These are phyloP conservation scores for Xylariaceae sp. DNA, from an alignment of 2,329 filamentous ascomycete genomes.

Conservation along the genomic window DNA sequence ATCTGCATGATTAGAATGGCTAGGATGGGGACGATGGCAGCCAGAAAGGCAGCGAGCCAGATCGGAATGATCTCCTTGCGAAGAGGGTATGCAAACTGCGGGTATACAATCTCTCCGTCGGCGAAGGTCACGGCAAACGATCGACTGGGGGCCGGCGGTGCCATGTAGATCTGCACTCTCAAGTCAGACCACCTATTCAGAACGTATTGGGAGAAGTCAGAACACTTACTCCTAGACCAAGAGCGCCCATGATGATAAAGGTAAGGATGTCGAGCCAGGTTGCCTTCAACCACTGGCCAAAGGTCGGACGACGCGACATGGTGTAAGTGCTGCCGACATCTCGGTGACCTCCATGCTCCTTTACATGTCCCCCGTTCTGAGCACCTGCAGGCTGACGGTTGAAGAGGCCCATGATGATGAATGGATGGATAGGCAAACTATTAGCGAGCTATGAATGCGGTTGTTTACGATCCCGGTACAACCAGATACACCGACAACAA, in stretches of 20 bases:
- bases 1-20: constrained; percentile 63
- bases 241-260: constrained; percentile 59
- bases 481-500: too few species aligned
- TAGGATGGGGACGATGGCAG: constrained; percentile 57
- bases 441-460: not conserved
- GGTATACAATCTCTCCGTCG: constrained; percentile 63
- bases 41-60: constrained; percentile 63
- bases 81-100: constrained; percentile 65
- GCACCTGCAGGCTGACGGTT: constrained; percentile 17
- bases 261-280: constrained; percentile 64
- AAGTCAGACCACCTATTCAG: constrained; percentile 5
- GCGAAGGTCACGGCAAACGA: constrained; percentile 63
- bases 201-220: not conserved
- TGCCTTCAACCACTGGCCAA: constrained; percentile 64
- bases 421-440: not conserved
- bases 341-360: constrained; percentile 3
- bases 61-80: constrained; percentile 67
- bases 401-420: constrained; percentile 22
- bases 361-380: constrained; percentile 5
- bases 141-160: constrained; percentile 60
- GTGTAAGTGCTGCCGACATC: constrained; percentile 27
- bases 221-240: constrained; percentile 58
- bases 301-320: constrained; percentile 50
- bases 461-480: too few species aligned
- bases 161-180: constrained; percentile 51